phyloP scores from a whole-genome alignment of 345 rosid genomes.

The Ailanthus altissimus region DNA sequence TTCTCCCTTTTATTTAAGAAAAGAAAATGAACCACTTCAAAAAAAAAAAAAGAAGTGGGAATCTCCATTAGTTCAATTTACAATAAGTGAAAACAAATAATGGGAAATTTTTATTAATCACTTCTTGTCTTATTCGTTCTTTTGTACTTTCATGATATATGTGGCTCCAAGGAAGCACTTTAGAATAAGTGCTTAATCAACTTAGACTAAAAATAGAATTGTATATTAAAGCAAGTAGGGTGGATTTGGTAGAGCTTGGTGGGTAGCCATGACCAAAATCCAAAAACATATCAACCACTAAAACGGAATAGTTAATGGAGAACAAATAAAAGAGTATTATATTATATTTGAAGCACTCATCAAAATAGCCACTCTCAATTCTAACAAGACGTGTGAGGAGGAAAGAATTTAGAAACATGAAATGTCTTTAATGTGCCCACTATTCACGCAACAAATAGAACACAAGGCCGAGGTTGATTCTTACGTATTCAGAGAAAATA shows the following conservation, averaged over 20 bases:
- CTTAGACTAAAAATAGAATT: neutral
- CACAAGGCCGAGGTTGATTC: neutral
- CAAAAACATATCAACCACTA: neutral
- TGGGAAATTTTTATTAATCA: neutral
- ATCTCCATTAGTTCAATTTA: neutral
- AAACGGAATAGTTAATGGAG: neutral
- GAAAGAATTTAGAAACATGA: neutral
- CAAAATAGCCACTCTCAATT: neutral
- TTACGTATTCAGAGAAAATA: neutral
- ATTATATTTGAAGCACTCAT: neutral
- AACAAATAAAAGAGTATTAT: neutral
- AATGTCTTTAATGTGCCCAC: too few species aligned
- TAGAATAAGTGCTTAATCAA: neutral
- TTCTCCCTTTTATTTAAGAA: neutral
- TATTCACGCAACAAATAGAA: neutral
- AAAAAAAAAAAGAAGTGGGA: neutral
- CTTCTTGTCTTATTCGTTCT: neutral
- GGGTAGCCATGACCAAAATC: neutral
- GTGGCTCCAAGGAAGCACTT: neutral
- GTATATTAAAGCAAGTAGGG: constrained; percentile 14
- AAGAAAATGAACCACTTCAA: neutral
- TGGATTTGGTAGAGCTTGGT: constrained; percentile 24
- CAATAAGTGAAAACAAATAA: neutral
- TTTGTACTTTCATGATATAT: neutral
- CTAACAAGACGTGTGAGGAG: neutral